phyloP scores from a whole-genome alignment of 768 basidiomycete genomes.

The Tricholoma sp. region DNA sequence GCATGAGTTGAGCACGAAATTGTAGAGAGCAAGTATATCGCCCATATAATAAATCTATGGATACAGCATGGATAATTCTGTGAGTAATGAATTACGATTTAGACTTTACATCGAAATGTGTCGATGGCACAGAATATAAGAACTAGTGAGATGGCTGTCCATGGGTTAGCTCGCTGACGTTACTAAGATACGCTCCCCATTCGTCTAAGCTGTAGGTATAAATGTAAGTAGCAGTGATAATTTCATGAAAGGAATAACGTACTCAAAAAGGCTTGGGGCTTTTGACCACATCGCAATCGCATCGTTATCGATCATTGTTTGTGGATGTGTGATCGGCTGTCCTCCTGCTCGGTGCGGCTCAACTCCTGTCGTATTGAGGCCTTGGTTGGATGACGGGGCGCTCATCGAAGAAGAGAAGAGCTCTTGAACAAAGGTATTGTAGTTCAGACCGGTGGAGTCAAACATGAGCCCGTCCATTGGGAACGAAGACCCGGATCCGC shows the following conservation, averaged over 20 bases:
- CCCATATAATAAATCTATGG: too few relatives aligned
- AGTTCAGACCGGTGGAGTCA: neutral
- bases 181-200: constrained; percentile 40
- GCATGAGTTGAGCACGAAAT: too few relatives aligned
- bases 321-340: neutral
- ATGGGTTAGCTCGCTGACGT: constrained; percentile 34
- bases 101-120: neutral
- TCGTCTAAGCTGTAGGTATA: constrained; percentile 33
- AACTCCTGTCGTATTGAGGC: neutral
- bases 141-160: constrained; percentile 10
- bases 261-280: constrained; percentile 66
- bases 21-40: too few relatives aligned
- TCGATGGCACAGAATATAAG: too few relatives aligned
- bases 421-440: neutral
- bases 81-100: too few relatives aligned
- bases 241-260: constrained; percentile 18
- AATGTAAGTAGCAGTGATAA: neutral
- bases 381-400: neutral
- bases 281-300: constrained; percentile 66
- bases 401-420: neutral
- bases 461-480: neutral
- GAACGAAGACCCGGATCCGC: neutral
- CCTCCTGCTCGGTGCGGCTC: neutral
- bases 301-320: constrained; percentile 36
- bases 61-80: too few relatives aligned